Evolutionary conservation across 352 stramenopile species (phyloP), one percentile per base, ranked within the genome.

Genomic region (Phytophthora chlamydospora): DNA sequence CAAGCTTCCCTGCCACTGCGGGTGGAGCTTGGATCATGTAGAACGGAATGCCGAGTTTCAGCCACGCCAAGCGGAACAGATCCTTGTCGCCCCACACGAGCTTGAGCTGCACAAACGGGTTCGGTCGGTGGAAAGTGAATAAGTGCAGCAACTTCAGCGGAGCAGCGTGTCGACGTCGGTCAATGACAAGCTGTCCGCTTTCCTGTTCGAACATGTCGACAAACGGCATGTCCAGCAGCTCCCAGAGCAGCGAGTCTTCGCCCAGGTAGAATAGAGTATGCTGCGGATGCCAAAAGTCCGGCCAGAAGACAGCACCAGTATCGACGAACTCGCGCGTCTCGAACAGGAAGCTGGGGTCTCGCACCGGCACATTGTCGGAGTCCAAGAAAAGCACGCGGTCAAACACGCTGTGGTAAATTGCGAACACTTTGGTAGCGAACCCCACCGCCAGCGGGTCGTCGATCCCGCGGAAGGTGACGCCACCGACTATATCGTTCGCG

Each of bases 171-270:
- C 60, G 73, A 8, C 43, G 45, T 16, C 70, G 58, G 45, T 84
- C 64, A 32, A 88, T 62, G 13, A 83, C 40, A 19, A 83, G 19
- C 48, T 88, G 75, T 2, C 77, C 78, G 43, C 75, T 85, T 42
- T 88, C 78, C 58, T 88, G 78, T 57, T 86, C 78, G 40, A 86
- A 86, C 78, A 85, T 85, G 58, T 80, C 62, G 11, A 84, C 71
- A 29, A 76, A 81, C 4, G 59, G 48, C 36, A 85, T 33, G 8
- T 59, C 64, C 17, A 88, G 60, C 48, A 83, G 38, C 21, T 80
- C 65, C 78, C 78, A 88, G 16, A 88, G 39, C 14, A 84, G 51
- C 35, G 68, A 82, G n/a, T 72, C 33, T 21, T 69, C 53, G 32
- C 76, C 59, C 17, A 88, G 58, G 51, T 84, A 81, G 62, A 88